Percentiles rank a stretch among this genome's conserved stretches.
phyloP scores from a whole-genome alignment of 805 yeast genomes.

The Myxozyma melibiosi region DNA sequence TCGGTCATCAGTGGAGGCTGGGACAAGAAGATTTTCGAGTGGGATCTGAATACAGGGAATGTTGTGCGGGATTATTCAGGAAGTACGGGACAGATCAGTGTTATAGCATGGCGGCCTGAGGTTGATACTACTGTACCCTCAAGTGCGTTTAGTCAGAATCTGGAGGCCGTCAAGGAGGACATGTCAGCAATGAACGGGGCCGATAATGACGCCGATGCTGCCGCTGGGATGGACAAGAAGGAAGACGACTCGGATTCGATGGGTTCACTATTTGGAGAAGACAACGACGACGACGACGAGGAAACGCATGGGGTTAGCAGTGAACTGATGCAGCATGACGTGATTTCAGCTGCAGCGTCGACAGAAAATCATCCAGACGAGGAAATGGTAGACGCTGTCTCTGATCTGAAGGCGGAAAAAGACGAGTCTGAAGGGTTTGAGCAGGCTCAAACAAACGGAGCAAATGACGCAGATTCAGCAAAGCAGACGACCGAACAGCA shows the following conservation, averaged over 20 bases:
- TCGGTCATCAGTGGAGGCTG: constrained; percentile 80
- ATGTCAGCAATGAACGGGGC: not conserved
- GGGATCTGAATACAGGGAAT: constrained; percentile 84
- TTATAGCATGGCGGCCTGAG: constrained; percentile 58
- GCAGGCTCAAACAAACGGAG: not conserved
- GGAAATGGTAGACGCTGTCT: not conserved
- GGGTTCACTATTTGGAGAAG: constrained; percentile 64
- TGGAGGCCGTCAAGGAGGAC: not conserved
- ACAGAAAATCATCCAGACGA: not conserved
- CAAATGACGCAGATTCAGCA: not conserved
- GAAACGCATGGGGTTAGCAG: not conserved
- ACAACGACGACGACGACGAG: constrained; percentile 48
- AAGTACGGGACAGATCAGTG: constrained; percentile 76
- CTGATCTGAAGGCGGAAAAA: too few species aligned
- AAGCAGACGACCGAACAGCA: not conserved
- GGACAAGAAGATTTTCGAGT: constrained; percentile 78
- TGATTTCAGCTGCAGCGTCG: not conserved
- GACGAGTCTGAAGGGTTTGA: not conserved
- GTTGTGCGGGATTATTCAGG: constrained; percentile 53
- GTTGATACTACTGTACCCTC: not conserved
- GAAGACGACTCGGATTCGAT: constrained; percentile 38
- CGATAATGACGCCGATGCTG: not conserved
- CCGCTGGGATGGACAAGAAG: not conserved
- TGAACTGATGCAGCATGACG: constrained; percentile 5
- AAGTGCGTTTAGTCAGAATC: not conserved